Conservation (phyloP, 2,329 filamentous ascomycete species). For the Fonsecaea pedrosoi region DNA sequence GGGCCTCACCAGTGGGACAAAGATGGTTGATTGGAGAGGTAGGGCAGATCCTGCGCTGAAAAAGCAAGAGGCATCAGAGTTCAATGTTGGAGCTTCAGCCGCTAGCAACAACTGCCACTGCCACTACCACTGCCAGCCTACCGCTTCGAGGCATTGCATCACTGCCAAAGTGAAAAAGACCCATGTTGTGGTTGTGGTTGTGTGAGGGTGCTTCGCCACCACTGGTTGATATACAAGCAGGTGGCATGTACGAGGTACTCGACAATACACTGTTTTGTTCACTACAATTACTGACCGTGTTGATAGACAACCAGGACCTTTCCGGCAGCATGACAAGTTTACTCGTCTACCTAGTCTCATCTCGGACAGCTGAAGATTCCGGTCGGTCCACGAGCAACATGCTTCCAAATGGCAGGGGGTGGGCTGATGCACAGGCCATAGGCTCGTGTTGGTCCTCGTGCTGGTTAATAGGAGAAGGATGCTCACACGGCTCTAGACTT, state of each 20-base stretch:
- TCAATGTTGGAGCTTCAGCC: not conserved
- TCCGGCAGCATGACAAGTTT: too few relatives aligned
- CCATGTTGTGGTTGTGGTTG: conserved; percentile 4
- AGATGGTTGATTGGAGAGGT: not conserved
- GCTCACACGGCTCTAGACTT: not conserved
- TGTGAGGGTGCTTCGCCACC: not conserved
- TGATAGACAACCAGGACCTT: not conserved
- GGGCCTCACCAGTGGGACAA: not conserved
- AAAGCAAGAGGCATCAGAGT: not conserved
- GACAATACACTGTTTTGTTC: too few relatives aligned
- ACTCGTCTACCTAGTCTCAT: not conserved
- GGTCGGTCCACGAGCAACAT: not conserved
- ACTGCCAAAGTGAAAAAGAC: conserved; percentile 18
- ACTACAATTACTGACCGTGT: too few relatives aligned
- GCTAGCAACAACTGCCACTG: conserved; percentile 15
- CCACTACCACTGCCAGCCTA: conserved; percentile 20
- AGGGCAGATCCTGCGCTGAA: conserved; percentile 2
- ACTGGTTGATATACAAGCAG: not conserved
- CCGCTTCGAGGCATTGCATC: conserved; percentile 4
- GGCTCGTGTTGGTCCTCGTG: not conserved
- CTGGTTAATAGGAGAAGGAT: not conserved
- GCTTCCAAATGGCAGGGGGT: conserved; percentile 6
- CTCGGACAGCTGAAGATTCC: not conserved
- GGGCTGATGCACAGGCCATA: conserved; percentile 6
- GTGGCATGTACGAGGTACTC: not conserved